Base-by-base conservation (phyloP, 2,329 filamentous ascomycete species). In the Chrysoporthe deuterocubensis region DNA sequence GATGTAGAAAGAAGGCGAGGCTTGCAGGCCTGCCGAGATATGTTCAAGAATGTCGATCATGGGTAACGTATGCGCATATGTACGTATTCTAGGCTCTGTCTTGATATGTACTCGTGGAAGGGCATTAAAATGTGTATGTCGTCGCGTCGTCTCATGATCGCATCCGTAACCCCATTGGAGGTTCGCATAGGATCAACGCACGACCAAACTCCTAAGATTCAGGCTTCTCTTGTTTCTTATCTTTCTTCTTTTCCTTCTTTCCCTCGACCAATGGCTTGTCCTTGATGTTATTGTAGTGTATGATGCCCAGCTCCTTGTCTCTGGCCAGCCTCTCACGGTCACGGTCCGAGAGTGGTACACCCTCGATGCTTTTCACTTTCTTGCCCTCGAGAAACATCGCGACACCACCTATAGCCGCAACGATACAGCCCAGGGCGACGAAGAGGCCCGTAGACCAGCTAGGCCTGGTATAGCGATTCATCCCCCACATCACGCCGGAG, bases 401-500 rank as follows among this genome's bases (percentile, higher is more conserved):
- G 44, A 90, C 79, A 2, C 93, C 93, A 18, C 88, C 92, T 32
- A 87, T 75, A 18, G 85, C 90, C 8, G 90, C 90, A 5, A 91
- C 88, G 26, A 89, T 83, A 74, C 89, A 94, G 2, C 89, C 93
- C 6, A 95, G 75, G 2, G 87, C 91, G 21, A 97, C 90, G 74
- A 96, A 93, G 0, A 94, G 78, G 1, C 92, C 93, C 0, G 92
- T 94, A 13, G 89, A 86, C 92, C 92, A 96, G 32, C 87, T 86
- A 0, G 93, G 92, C n/a, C 93, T 83, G 32, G 90, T 80, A 74
- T 89, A 90, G 32, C 92, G 83, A 75, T 92, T 91, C 78, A 92
- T 82, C 1, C 87, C 89, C 92, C 92, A 96, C 93, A 97, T 96
- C 79, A 93, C 91, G 3, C 86, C 90, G 9, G 89, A 91, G 1